phyloP scores from a whole-genome alignment of 352 stramenopile species.

The Ophiocytium majus region DNA sequence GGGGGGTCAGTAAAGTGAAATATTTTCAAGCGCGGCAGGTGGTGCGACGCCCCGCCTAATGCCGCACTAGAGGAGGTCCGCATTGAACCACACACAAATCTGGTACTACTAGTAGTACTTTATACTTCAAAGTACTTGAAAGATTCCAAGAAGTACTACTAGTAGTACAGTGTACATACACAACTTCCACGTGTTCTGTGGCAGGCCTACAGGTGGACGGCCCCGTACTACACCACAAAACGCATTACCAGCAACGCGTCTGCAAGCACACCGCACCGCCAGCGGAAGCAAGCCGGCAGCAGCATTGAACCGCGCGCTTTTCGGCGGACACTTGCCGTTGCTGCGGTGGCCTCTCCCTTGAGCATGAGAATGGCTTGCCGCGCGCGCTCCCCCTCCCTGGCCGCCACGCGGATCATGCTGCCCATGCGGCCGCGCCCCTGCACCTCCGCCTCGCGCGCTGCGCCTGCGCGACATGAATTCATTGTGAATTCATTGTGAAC shows the following conservation, averaged over 20 bases:
- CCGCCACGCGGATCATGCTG: neutral
- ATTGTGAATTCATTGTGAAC: too few relatives aligned
- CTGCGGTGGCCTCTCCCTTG: neutral
- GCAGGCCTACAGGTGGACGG: neutral
- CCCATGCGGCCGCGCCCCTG: neutral
- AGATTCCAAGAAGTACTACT: too few relatives aligned
- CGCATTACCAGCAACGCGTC: neutral
- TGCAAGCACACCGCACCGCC: neutral
- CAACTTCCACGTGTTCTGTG: neutral
- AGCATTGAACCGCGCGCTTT: too few relatives aligned
- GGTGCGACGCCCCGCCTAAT: too few relatives aligned
- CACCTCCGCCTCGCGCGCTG: neutral
- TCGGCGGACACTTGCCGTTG: neutral
- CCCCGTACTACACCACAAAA: neutral
- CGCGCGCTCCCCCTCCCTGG: conserved; percentile 7
- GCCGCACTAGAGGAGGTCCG: too few relatives aligned
- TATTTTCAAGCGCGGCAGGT: too few relatives aligned
- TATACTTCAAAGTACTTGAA: too few relatives aligned
- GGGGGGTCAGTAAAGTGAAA: too few relatives aligned
- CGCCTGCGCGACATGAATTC: neutral
- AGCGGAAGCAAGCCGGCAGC: neutral
- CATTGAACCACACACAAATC: too few relatives aligned
- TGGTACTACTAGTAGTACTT: too few relatives aligned
- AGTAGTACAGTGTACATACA: conserved; percentile 6
- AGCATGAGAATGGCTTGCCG: conserved; percentile 10